These are phyloP conservation scores for Boehmeria nivea DNA, from an alignment of 306 rosid genomes.

Conservation along the genomic window DNA sequence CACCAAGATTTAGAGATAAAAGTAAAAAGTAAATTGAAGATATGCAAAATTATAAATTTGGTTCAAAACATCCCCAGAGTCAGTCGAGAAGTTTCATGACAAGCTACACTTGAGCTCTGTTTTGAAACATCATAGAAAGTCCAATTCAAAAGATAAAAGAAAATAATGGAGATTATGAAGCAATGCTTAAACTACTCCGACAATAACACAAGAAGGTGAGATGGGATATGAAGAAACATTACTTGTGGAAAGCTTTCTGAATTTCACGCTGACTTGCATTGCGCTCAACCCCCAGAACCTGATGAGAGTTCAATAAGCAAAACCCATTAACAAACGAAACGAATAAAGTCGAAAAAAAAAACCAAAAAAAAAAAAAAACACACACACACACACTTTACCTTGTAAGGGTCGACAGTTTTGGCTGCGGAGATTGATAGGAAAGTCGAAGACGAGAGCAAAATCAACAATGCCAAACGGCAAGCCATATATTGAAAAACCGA, in stretches of 20 bases:
- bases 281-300: slow-evolving; percentile 92
- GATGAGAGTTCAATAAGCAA: not conserved
- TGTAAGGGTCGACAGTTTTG: slow-evolving; percentile 63
- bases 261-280: slow-evolving; percentile 91
- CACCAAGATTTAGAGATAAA: too few species aligned
- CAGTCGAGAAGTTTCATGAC: too few species aligned
- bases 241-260: slow-evolving; percentile 99
- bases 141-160: too few species aligned
- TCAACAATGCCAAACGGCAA: slow-evolving; percentile 20
- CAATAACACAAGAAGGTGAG: not conserved
- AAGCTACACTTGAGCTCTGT: too few species aligned
- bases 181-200: not conserved
- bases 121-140: too few species aligned
- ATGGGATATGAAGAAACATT: slow-evolving; percentile 27
- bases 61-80: too few species aligned
- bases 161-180: too few species aligned
- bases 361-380: not conserved
- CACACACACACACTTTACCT: slow-evolving; percentile 47
- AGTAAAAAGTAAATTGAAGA: not conserved
- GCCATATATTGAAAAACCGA: slow-evolving; percentile 37
- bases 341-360: not conserved
- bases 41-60: too few species aligned
- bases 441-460: slow-evolving; percentile 28
- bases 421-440: slow-evolving; percentile 39
- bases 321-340: not conserved